Evolutionary conservation across 306 rosid genomes (phyloP).

Genomic region (Fagus sylvatica): DNA sequence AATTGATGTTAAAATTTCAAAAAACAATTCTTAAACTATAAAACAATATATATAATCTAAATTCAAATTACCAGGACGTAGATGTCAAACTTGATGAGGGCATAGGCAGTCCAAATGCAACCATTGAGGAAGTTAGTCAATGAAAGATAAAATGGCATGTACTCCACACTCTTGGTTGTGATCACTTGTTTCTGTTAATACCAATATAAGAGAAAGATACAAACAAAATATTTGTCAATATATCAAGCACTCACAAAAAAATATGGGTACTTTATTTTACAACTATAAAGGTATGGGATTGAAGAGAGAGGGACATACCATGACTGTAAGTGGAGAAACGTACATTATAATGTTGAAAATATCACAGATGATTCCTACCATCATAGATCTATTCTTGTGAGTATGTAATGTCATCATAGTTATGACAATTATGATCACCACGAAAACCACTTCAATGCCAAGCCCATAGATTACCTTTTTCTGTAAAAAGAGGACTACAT

Average conservation of each 20-base stretch:
- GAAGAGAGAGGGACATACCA: slow-evolving; percentile 38
- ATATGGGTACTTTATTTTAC: not conserved
- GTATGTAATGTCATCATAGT: slow-evolving; percentile 46
- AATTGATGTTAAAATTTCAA: no score
- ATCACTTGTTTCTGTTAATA: slow-evolving; percentile 55
- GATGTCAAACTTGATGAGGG: slow-evolving; percentile 62
- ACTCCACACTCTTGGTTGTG: slow-evolving; percentile 63
- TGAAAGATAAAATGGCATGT: slow-evolving; percentile 80
- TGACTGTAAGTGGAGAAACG: slow-evolving; percentile 61
- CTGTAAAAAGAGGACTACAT: slow-evolving; percentile 32
- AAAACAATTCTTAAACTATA: not conserved
- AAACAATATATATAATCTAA: not conserved
- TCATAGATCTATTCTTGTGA: slow-evolving; percentile 39
- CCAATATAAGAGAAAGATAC: not conserved
- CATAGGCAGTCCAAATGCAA: slow-evolving; percentile 67
- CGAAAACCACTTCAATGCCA: slow-evolving; percentile 30
- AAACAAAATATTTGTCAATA: not conserved
- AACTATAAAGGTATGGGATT: not conserved
- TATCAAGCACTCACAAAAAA: not conserved
- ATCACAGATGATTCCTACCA: slow-evolving; percentile 66
- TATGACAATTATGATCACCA: slow-evolving; percentile 29
- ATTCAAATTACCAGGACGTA: slow-evolving; percentile 47
- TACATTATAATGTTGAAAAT: slow-evolving; percentile 76
- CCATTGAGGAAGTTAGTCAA: slow-evolving; percentile 69
- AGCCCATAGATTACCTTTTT: slow-evolving; percentile 32